phyloP scores from a whole-genome alignment of 2,329 filamentous ascomycete species.

The Penicillium olsonii region DNA sequence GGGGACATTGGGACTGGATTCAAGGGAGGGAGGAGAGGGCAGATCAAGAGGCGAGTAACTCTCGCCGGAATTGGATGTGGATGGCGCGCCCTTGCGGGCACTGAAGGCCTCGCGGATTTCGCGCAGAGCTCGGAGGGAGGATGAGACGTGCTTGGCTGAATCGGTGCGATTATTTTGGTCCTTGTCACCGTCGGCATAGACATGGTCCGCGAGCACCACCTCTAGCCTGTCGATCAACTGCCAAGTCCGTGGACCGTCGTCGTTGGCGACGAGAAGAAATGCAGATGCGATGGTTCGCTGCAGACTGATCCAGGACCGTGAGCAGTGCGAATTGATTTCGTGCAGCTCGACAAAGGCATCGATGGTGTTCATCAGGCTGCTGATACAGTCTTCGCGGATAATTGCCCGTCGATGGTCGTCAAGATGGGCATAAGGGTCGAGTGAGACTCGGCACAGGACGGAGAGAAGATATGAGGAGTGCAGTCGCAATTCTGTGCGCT shows the following conservation, averaged over 20 bases:
- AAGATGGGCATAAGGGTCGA: constrained; percentile 44
- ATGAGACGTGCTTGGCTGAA: constrained; percentile 35
- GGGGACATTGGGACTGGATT: constrained; percentile 9
- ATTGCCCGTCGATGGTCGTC: constrained; percentile 36
- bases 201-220: constrained; percentile 33
- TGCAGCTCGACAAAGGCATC: constrained; percentile 59
- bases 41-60: constrained; percentile 12
- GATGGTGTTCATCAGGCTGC: constrained; percentile 54
- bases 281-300: constrained; percentile 45
- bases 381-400: constrained; percentile 55
- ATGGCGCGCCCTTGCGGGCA: constrained; percentile 10
- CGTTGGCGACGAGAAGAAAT: constrained; percentile 39
- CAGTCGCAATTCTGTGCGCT: constrained; percentile 60
- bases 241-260: constrained; percentile 28
- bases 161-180: constrained; percentile 33
- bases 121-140: constrained; percentile 34
- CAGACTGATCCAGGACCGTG: constrained; percentile 45
- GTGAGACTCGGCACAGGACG: constrained; percentile 59
- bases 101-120: constrained; percentile 34
- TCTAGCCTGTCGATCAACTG: constrained; percentile 33
- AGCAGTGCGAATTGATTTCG: constrained; percentile 36
- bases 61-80: not conserved
- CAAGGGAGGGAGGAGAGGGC: constrained; percentile 17
- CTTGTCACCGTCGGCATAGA: constrained; percentile 27
- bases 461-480: constrained; percentile 63